Evolutionary conservation across 352 stramenopile species (phyloP).

Genomic region (Pythium myriotylum): DNA sequence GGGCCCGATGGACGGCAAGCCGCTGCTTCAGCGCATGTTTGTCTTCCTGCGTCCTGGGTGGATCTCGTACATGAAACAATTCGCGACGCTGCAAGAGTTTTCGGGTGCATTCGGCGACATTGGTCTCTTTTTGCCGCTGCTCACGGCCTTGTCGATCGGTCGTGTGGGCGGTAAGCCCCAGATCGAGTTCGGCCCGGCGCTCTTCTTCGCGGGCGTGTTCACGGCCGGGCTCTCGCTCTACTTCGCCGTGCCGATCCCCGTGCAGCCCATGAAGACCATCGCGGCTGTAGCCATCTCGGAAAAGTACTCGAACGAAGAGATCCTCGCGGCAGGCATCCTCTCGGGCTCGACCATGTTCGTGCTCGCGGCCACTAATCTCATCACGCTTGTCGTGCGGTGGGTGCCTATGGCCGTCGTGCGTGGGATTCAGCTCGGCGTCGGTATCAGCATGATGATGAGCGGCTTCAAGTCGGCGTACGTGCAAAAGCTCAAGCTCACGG

Average conservation of each 20-base stretch:
- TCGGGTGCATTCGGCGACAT: slow-evolving; percentile 94
- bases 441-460: slow-evolving; percentile 83
- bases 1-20: slow-evolving; percentile 47
- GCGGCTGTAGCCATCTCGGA: slow-evolving; percentile 88
- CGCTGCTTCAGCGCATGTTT: slow-evolving; percentile 53
- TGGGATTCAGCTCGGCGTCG: slow-evolving; percentile 92
- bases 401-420: slow-evolving; percentile 90
- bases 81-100: slow-evolving; percentile 76
- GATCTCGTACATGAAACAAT: slow-evolving; percentile 61
- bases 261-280: slow-evolving; percentile 97
- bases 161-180: slow-evolving; percentile 64
- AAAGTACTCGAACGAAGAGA: slow-evolving; percentile 70
- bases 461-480: slow-evolving; percentile 80
- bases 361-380: slow-evolving; percentile 86
- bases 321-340: slow-evolving; percentile 87
- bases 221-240: slow-evolving; percentile 84
- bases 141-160: slow-evolving; percentile 88
- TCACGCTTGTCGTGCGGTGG: slow-evolving; percentile 87
- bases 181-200: slow-evolving; percentile 87
- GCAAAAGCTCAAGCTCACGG: slow-evolving; percentile 33
- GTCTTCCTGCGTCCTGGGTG: slow-evolving; percentile 60
- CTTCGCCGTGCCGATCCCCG: slow-evolving; percentile 93
- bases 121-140: slow-evolving; percentile 92
- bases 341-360: slow-evolving; percentile 75
- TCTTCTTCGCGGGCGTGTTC: slow-evolving; percentile 92